A percentile compares a stretch with the other conserved stretches of the same genome.
Evolutionary conservation across 257 asterid genomes (phyloP).

Genomic region (Solanum dulcamara): DNA sequence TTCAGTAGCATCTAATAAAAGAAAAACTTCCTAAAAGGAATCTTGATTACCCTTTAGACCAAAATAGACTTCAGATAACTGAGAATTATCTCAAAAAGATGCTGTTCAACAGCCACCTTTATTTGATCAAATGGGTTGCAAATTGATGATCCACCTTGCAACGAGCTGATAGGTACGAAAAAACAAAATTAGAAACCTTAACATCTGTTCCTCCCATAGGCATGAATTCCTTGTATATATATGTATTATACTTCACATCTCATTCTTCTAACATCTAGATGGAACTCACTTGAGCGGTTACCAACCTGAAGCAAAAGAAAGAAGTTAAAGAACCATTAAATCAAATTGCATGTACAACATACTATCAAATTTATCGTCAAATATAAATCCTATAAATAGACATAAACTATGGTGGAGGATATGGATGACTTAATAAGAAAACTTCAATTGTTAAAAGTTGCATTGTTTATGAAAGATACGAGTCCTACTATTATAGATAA

Average conservation of each 20-base stretch:
- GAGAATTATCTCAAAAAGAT: background rate
- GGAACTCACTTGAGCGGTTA: constrained; percentile 96
- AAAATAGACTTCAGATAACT: background rate
- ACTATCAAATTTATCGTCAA: background rate
- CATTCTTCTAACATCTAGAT: constrained; percentile 92
- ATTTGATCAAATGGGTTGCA: no score
- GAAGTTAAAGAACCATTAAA: background rate
- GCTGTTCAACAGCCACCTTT: background rate
- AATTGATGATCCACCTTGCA: no score
- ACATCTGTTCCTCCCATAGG: constrained; percentile 99
- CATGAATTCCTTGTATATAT: constrained; percentile 97
- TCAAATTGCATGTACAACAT: background rate
- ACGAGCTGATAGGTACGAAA: background rate
- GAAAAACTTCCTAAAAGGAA: no score
- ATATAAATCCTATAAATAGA: background rate
- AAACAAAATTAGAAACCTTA: constrained; percentile 42
- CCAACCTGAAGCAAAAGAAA: constrained; percentile 57
- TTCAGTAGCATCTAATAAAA: no score
- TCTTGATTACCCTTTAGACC: background rate
- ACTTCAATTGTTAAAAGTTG: background rate
- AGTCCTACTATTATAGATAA: background rate
- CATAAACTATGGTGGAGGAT: background rate
- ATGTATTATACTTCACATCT: constrained; percentile 97
- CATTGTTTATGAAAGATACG: background rate
- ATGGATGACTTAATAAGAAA: background rate